phyloP scores from a whole-genome alignment of 305 asterid genomes.

The Fraxinus albicans region DNA sequence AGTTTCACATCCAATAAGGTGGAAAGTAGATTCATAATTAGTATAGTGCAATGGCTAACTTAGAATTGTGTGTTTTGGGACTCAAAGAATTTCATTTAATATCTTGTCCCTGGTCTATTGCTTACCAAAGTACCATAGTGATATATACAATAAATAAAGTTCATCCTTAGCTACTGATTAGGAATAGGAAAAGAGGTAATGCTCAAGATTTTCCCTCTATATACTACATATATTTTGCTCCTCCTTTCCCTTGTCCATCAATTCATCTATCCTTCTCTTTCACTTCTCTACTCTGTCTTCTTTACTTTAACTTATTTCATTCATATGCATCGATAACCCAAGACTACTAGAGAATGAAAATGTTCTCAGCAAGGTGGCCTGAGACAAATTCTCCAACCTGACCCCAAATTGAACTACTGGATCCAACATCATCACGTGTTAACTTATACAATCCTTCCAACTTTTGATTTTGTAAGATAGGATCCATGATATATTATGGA shows the following conservation, averaged over 20 bases:
- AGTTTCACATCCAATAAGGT: background rate
- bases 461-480: background rate
- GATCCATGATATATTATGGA: background rate
- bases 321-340: conserved; percentile 6
- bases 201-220: background rate
- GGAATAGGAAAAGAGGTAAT: background rate
- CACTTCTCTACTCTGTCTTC: conserved; percentile 2
- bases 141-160: background rate
- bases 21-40: background rate
- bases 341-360: conserved; percentile 2
- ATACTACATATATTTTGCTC: background rate
- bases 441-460: background rate
- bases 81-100: background rate
- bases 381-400: conserved; percentile 4
- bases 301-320: background rate
- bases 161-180: background rate
- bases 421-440: background rate
- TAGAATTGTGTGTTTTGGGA: background rate
- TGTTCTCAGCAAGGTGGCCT: conserved; percentile 1
- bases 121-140: background rate
- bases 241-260: background rate
- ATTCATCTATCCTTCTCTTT: background rate
- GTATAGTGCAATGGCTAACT: background rate
- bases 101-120: background rate
- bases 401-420: background rate